A percentile compares a stretch with the other conserved stretches of the same genome.
Conservation (phyloP, 768 basidiomycete genomes). For the Rhodotorula diobovata region DNA sequence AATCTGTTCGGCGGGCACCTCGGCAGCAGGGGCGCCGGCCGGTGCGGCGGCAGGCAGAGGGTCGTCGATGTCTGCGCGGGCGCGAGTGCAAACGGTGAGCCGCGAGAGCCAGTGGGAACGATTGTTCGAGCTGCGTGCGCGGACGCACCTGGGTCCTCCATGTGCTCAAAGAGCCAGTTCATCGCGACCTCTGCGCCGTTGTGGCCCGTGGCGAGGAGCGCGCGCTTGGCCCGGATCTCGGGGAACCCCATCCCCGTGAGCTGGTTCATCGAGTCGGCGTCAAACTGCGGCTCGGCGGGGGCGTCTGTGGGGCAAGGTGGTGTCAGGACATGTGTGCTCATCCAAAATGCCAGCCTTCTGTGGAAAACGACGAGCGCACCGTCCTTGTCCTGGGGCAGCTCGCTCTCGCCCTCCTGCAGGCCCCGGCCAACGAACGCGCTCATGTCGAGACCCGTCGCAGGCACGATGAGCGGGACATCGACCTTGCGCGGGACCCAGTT, state of each 20-base stretch:
- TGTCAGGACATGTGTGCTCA: neutral
- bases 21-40: slow-evolving; percentile 11
- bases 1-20: slow-evolving; percentile 59
- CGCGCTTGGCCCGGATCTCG: slow-evolving; percentile 75
- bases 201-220: slow-evolving; percentile 76
- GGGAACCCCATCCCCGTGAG: slow-evolving; percentile 92
- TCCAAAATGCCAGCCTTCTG: fast-evolving
- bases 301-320: slow-evolving; percentile 38
- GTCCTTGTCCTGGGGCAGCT: slow-evolving; percentile 59
- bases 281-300: slow-evolving; percentile 60
- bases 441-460: slow-evolving; percentile 60
- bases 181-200: slow-evolving; percentile 73
- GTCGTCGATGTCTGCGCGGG: slow-evolving; percentile 69
- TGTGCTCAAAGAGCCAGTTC: slow-evolving; percentile 92
- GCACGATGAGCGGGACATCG: slow-evolving; percentile 78
- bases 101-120: too few relatives aligned
- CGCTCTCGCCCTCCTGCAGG: slow-evolving; percentile 63
- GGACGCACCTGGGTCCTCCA: slow-evolving; percentile 79
- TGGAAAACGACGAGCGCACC: slow-evolving; percentile 40
- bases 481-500: slow-evolving; percentile 97
- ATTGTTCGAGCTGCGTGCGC: slow-evolving; percentile 31
- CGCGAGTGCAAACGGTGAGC: neutral
- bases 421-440: slow-evolving; percentile 67
- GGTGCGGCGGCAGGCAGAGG: slow-evolving; percentile 53
- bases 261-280: slow-evolving; percentile 67